Conservation (phyloP, 2,329 filamentous ascomycete species). For the Intubia oerlemansii region DNA sequence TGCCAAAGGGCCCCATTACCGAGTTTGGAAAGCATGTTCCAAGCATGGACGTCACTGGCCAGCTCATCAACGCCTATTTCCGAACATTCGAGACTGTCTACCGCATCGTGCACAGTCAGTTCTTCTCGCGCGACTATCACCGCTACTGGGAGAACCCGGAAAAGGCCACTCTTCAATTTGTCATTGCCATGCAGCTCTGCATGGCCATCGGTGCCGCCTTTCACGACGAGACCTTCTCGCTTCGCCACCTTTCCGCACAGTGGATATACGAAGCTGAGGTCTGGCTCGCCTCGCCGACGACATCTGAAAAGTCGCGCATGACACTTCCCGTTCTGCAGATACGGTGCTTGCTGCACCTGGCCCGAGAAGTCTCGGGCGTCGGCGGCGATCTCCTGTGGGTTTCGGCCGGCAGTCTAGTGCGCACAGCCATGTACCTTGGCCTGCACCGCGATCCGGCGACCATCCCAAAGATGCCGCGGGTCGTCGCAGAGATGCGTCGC, state of each 20-base stretch:
- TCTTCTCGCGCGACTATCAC: conserved; percentile 31
- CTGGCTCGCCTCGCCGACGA: conserved; percentile 20
- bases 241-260: conserved; percentile 20
- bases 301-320: conserved; percentile 25
- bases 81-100: conserved; percentile 33
- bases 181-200: conserved; percentile 30
- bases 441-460: conserved; percentile 24
- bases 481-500: conserved; percentile 24
- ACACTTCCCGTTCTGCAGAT: conserved; percentile 27
- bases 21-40: conserved; percentile 20
- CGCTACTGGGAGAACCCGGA: conserved; percentile 23
- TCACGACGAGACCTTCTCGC: conserved; percentile 21
- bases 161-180: conserved; percentile 19
- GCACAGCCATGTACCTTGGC: conserved; percentile 26
- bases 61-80: conserved; percentile 30
- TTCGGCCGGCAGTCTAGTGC: conserved; percentile 20
- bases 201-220: conserved; percentile 28
- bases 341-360: conserved; percentile 27
- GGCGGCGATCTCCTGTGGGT: conserved; percentile 27
- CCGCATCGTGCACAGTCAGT: conserved; percentile 33
- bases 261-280: conserved; percentile 32
- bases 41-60: conserved; percentile 20
- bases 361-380: conserved; percentile 20
- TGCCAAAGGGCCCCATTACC: conserved; percentile 6
- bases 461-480: conserved; percentile 14